Percentiles rank a stretch among this genome's conserved stretches.
phyloP scores from a whole-genome alignment of 164 flowering plant genomes.

The Chimonanthus salicifolius region DNA sequence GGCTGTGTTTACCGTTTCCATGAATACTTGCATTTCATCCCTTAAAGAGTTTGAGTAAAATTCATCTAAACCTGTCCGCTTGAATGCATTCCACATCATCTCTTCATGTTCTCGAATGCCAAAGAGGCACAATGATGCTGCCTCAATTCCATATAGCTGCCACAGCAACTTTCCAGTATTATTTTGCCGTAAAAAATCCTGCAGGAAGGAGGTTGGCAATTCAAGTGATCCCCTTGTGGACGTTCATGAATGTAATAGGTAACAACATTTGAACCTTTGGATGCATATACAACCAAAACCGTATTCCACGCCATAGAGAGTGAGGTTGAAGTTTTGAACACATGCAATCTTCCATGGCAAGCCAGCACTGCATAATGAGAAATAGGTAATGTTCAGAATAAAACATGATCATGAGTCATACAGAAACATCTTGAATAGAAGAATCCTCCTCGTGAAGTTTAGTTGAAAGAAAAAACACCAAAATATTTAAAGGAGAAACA shows the following conservation, averaged over 20 bases:
- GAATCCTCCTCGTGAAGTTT: neutral
- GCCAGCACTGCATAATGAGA: conserved; percentile 74
- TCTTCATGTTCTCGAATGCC: conserved; percentile 91
- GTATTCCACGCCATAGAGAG: conserved; percentile 59
- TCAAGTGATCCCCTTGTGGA: neutral
- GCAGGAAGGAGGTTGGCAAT: conserved; percentile 4
- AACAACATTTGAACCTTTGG: conserved; percentile 61
- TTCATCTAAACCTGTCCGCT: conserved; percentile 47
- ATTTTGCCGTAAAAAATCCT: conserved; percentile 95
- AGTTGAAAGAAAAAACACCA: neutral
- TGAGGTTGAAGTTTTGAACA: conserved; percentile 53
- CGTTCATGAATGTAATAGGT: neutral
- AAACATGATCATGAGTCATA: neutral
- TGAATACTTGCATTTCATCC: neutral
- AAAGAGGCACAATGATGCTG: conserved; percentile 77
- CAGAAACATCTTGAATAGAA: neutral
- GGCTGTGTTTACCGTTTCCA: neutral
- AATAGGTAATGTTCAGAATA: neutral
- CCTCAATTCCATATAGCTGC: conserved; percentile 85
- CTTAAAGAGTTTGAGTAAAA: neutral
- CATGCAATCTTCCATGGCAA: conserved; percentile 88
- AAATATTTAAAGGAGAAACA: no score
- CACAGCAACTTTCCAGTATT: conserved; percentile 94
- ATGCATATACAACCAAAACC: conserved; percentile 97
- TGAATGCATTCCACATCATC: conserved; percentile 81